These are phyloP conservation scores for Otatea glauca DNA, from an alignment of 176 grass and related monocot species.

Conservation along the genomic window DNA sequence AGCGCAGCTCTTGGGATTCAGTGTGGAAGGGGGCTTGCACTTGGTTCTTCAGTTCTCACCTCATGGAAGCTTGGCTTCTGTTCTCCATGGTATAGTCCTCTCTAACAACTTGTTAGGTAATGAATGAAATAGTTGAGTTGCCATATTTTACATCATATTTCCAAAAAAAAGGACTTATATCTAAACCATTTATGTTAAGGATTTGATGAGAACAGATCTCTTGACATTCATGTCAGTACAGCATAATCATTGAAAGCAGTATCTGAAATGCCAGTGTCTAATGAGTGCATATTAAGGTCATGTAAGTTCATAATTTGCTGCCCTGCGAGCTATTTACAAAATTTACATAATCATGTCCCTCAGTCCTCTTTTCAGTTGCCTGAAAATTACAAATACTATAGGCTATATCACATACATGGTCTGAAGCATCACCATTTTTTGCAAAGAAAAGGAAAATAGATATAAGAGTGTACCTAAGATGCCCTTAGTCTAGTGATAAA, in stretches of 20 bases:
- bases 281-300: slow-evolving; percentile 11
- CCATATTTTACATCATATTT: slow-evolving; percentile 25
- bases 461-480: slow-evolving; percentile 31
- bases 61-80: slow-evolving; percentile 92
- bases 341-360: background rate
- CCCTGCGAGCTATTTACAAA: slow-evolving; percentile 25
- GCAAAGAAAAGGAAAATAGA: slow-evolving; percentile 1
- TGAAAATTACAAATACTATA: background rate
- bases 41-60: slow-evolving; percentile 90
- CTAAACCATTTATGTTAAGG: background rate
- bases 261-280: slow-evolving; percentile 21
- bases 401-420: background rate
- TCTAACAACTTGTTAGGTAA: slow-evolving; percentile 29
- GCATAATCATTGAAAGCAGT: background rate
- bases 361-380: slow-evolving; percentile 27
- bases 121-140: slow-evolving; percentile 15
- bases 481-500: slow-evolving; percentile 44
- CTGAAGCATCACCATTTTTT: slow-evolving; percentile 5
- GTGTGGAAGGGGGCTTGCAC: slow-evolving; percentile 82
- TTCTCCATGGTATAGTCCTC: slow-evolving; percentile 81
- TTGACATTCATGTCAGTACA: slow-evolving; percentile 9
- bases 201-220: slow-evolving; percentile 13
- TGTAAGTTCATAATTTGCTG: slow-evolving; percentile 25
- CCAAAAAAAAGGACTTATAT: background rate
- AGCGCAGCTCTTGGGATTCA: slow-evolving; percentile 96